These are phyloP conservation scores for Osmozyma mogii DNA, from an alignment of 805 yeast species.

Conservation along the genomic window DNA sequence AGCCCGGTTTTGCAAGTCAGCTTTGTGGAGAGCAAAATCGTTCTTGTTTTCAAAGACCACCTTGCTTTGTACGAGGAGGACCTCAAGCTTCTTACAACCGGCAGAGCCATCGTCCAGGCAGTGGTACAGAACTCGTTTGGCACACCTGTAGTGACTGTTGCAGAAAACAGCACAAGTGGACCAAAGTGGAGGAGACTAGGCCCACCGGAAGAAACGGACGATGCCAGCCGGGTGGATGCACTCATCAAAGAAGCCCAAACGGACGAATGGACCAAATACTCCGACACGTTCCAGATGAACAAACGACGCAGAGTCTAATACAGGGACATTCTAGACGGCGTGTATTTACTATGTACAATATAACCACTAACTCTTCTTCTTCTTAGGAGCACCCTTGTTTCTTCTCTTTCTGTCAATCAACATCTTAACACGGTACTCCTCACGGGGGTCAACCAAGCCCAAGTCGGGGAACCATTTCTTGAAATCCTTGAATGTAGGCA, in stretches of 20 bases:
- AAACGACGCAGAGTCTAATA: constrained; percentile 6
- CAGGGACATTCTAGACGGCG: neutral
- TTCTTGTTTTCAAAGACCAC: constrained; percentile 9
- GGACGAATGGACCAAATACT: neutral
- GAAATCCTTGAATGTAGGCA: constrained; percentile 56
- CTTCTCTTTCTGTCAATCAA: constrained; percentile 65
- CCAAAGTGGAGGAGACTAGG: constrained; percentile 6
- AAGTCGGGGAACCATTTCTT: constrained; percentile 44
- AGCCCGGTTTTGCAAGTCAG: constrained; percentile 5
- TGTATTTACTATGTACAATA: constrained; percentile 5
- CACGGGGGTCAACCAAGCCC: constrained; percentile 57
- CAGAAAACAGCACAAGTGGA: constrained; percentile 8
- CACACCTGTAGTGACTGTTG: constrained; percentile 3
- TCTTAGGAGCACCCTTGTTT: constrained; percentile 85
- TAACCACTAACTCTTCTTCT: constrained; percentile 31
- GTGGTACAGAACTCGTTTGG: constrained; percentile 1
- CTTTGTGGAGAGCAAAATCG: constrained; percentile 2
- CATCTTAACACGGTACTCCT: constrained; percentile 60
- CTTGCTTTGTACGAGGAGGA: constrained; percentile 6
- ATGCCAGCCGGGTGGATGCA: neutral
- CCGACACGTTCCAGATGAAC: constrained; percentile 11
- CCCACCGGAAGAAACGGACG: neutral
- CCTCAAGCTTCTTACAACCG: constrained; percentile 5
- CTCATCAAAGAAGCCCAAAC: neutral
- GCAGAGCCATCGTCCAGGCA: constrained; percentile 2